Evolutionary conservation across 352 stramenopile species (phyloP).

Genomic region (Albugo laibachii): DNA sequence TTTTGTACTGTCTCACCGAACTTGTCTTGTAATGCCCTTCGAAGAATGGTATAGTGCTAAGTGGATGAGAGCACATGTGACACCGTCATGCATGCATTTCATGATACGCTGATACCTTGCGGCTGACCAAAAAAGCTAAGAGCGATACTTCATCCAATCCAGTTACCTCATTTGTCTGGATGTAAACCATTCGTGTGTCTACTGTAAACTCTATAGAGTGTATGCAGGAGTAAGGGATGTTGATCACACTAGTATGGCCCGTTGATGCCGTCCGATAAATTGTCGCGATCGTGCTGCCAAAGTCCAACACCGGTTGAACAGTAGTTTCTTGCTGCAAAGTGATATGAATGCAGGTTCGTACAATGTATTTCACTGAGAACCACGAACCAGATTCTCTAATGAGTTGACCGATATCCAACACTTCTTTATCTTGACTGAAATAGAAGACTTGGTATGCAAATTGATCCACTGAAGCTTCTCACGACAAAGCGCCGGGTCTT

Average conservation of each 20-base stretch:
- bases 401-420: conserved; percentile 13
- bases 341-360: not conserved
- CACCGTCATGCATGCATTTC: not conserved
- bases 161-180: conserved; percentile 14
- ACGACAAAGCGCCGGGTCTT: conserved; percentile 3
- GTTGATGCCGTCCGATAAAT: conserved; percentile 21
- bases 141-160: conserved; percentile 10
- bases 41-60: conserved; percentile 10
- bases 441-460: conserved; percentile 5
- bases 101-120: conserved; percentile 2
- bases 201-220: conserved; percentile 18
- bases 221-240: conserved; percentile 27
- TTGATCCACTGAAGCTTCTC: conserved; percentile 16
- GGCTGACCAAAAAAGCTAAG: conserved; percentile 8
- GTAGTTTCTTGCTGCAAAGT: conserved; percentile 13
- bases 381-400: conserved; percentile 10
- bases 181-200: conserved; percentile 11
- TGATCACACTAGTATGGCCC: conserved; percentile 19
- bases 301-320: conserved; percentile 32
- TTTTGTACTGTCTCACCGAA: too few relatives aligned
- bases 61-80: not conserved
- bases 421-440: conserved; percentile 12
- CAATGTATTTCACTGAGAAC: not conserved
- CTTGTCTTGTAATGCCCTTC: conserved; percentile 1
- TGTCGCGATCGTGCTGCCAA: conserved; percentile 18